These are phyloP conservation scores for Tolypocladium pustulatum DNA, from an alignment of 2,329 filamentous ascomycete species.

Conservation along the genomic window DNA sequence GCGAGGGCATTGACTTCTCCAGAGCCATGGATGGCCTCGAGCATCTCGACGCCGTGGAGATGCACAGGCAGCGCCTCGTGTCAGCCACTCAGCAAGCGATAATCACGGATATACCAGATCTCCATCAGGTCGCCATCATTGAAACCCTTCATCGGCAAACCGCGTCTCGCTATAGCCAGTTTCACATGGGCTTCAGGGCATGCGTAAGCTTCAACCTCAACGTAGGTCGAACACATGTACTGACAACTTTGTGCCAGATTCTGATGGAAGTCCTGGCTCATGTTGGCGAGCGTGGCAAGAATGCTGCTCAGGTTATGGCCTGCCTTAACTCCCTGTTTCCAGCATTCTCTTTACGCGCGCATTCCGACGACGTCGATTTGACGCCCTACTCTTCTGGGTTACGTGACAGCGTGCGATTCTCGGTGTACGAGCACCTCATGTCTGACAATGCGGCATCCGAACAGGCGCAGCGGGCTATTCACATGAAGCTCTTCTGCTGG, in stretches of 20 bases:
- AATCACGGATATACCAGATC: constrained; percentile 3
- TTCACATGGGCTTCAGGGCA: constrained; percentile 22
- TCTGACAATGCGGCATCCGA: constrained; percentile 9
- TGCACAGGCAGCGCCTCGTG: constrained; percentile 18
- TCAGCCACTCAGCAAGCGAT: constrained; percentile 10
- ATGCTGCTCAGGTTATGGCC: constrained; percentile 18
- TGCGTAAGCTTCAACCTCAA: constrained; percentile 12
- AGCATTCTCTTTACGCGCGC: constrained; percentile 10
- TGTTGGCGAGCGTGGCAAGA: constrained; percentile 3
- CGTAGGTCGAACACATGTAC: not conserved
- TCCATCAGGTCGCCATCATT: constrained; percentile 10
- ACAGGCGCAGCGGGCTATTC: constrained; percentile 12
- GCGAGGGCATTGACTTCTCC: constrained; percentile 16
- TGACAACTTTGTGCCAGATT: constrained; percentile 9
- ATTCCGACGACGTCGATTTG: constrained; percentile 13
- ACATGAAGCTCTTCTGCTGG: constrained; percentile 20
- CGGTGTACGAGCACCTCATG: constrained; percentile 23
- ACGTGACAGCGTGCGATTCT: constrained; percentile 24
- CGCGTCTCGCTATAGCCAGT: constrained; percentile 15
- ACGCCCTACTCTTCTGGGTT: constrained; percentile 18
- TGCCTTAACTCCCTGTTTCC: constrained; percentile 25
- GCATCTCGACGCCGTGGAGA: constrained; percentile 20
- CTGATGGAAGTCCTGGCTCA: constrained; percentile 14
- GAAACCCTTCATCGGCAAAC: constrained; percentile 19
- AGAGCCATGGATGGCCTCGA: constrained; percentile 19